These are phyloP conservation scores for Tetradesmus obliquus DNA, from an alignment of 139 green algal species.

Conservation along the genomic window DNA sequence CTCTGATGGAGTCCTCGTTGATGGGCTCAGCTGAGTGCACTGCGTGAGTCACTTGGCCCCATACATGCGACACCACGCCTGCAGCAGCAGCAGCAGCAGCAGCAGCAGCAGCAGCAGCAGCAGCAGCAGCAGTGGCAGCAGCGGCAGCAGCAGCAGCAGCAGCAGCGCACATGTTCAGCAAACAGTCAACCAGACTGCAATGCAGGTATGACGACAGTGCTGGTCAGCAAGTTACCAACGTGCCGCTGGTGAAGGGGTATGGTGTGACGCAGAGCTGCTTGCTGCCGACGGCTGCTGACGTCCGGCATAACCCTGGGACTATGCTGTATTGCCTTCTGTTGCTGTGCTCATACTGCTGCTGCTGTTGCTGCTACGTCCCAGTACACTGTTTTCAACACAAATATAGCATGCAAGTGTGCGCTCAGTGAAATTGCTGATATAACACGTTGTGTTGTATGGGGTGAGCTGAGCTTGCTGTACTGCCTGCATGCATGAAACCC, in stretches of 20 bases:
- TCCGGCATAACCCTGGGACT: too few relatives aligned
- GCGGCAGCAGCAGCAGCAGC: not conserved
- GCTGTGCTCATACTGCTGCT: too few relatives aligned
- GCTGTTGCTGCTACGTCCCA: too few relatives aligned
- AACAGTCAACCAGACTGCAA: too few relatives aligned
- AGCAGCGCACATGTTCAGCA: not conserved
- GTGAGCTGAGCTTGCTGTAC: not conserved
- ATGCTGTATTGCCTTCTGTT: too few relatives aligned
- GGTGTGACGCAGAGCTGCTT: not conserved
- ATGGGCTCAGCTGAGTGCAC: slow-evolving; percentile 27
- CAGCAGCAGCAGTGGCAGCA: not conserved
- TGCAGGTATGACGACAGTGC: too few relatives aligned
- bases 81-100: not conserved
- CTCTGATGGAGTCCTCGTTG: not conserved
- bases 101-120: not conserved
- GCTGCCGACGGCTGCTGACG: not conserved
- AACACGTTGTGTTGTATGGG: too few relatives aligned
- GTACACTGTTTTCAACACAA: too few relatives aligned
- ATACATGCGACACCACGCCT: slow-evolving; percentile 33
- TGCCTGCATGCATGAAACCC: not conserved
- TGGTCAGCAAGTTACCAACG: too few relatives aligned
- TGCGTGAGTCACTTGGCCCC: not conserved
- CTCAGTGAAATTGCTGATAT: too few relatives aligned
- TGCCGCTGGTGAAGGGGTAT: not conserved
- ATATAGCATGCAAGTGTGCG: too few relatives aligned